Percentiles rank a stretch among this genome's conserved stretches.
Conservation (phyloP, 108 stramenopile species). For the Pinguiococcus pyrenoidosus region DNA sequence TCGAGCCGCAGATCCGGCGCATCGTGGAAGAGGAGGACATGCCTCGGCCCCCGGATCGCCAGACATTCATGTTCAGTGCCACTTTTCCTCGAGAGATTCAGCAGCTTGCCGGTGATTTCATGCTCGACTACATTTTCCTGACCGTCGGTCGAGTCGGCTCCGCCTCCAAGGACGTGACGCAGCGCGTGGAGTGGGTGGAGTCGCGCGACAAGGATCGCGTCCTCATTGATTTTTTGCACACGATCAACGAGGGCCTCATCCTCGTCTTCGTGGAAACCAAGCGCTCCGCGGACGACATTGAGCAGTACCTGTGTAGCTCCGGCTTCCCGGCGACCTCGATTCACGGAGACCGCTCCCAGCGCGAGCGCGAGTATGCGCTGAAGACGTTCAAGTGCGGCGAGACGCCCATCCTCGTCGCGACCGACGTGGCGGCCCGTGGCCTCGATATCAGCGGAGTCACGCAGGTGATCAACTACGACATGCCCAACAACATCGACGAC, state of each 20-base stretch:
- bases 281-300: slow-evolving; percentile 81
- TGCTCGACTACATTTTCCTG: slow-evolving; percentile 83
- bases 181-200: slow-evolving; percentile 81
- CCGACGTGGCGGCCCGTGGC: slow-evolving; percentile 53
- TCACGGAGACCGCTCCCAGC: slow-evolving; percentile 91
- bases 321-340: slow-evolving; percentile 86
- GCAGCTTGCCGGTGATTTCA: slow-evolving; percentile 80
- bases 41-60: slow-evolving; percentile 50
- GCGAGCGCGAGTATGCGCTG: slow-evolving; percentile 53
- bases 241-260: slow-evolving; percentile 54
- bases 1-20: slow-evolving; percentile 96
- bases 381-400: slow-evolving; percentile 35
- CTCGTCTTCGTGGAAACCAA: slow-evolving; percentile 96
- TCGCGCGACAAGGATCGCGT: slow-evolving; percentile 66
- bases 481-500: slow-evolving; percentile 45
- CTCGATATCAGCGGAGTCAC: slow-evolving; percentile 50
- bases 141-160: slow-evolving; percentile 90
- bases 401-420: slow-evolving; percentile 49
- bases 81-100: slow-evolving; percentile 98
- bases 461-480: slow-evolving; percentile 53
- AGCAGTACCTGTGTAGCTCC: slow-evolving; percentile 62
- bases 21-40: slow-evolving; percentile 40
- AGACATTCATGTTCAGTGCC: slow-evolving; percentile 93
- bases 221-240: slow-evolving; percentile 52
- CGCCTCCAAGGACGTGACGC: slow-evolving; percentile 76